Conservation (phyloP, 202 grass and related monocot species). For the Schoenoplectus triqueter region DNA sequence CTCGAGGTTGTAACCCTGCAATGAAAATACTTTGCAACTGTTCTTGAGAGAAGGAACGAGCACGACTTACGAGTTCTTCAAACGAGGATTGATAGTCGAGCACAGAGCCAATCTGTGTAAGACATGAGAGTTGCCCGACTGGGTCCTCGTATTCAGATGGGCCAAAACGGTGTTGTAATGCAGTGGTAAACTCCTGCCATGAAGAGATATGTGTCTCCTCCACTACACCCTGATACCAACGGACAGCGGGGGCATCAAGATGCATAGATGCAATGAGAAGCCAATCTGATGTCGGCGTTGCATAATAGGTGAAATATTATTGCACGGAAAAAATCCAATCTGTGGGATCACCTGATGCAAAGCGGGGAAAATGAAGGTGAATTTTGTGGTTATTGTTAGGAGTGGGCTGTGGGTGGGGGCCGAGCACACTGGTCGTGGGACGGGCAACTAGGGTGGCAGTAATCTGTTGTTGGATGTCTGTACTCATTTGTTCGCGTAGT, state of each 20-base stretch:
- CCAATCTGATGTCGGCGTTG: not conserved
- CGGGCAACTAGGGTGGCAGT: not conserved
- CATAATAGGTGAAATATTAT: slow-evolving; percentile 6
- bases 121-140: not conserved
- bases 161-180: not conserved
- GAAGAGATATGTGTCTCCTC: not conserved
- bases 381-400: not conserved
- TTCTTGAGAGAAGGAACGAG: not conserved
- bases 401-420: too few relatives aligned
- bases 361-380: not conserved
- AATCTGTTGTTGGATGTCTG: not conserved
- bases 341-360: not conserved
- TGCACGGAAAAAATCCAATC: not conserved
- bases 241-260: not conserved
- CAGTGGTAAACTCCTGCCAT: not conserved
- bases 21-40: slow-evolving; percentile 25
- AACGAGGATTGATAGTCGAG: slow-evolving; percentile 9
- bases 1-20: not conserved
- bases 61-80: slow-evolving; percentile 21
- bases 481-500: not conserved
- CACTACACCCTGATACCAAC: not conserved
- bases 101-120: not conserved
- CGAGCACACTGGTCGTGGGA: not conserved
- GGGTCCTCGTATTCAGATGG: not conserved
- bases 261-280: not conserved